Base-by-base conservation (phyloP, 768 basidiomycete genomes). In the Rhizopogon roseolus region DNA sequence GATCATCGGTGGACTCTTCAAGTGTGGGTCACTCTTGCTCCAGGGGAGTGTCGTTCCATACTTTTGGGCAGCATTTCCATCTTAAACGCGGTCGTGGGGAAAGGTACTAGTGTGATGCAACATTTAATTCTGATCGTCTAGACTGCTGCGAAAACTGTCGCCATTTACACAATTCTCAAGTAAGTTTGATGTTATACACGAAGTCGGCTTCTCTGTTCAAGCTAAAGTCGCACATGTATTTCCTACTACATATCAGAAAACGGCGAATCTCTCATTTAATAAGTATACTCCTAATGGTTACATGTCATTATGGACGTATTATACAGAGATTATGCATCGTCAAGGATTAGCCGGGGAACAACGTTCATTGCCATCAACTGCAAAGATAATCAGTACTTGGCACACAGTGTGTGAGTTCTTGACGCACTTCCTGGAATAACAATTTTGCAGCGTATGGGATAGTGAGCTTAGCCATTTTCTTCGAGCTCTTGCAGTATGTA, bases 291-390 rank as follows among this genome's bases (percentile, higher is more conserved):
- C n/a, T 13, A 29, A 29, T 29, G 28, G 27, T 44, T 28, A 45
- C 28, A 17, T 29, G 43, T 3, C 9, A 10, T 10, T 27, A 29
- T 29, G 43, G 16, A 29, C 8, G 28, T 29, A 22, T 22, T 16
- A 34, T 48, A 48, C 19, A 48, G 11, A 28, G n/a, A 4, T 48
- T 34, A 77, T 36, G 86, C 89, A 70, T 93, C 93, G 62, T 90
- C 93, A 52, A 97, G 77, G 50, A 94, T 77, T 45, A 96, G 75
- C 34, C 93, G 87, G 48, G 94, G 94, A 16, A 96, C 88, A 42
- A 96, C 86, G 65, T 96, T 96, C 94, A 97, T 97, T 9, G 93
- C 93, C 91, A 96, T 93, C 62, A 97, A 71, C 91, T 96, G 61
- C 19, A 48, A 41, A 36, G 37, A 55, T n/a, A 25, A 17, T 51